Base-by-base conservation (phyloP, 179 eudicot species). In the Heliamphora pulchella region DNA sequence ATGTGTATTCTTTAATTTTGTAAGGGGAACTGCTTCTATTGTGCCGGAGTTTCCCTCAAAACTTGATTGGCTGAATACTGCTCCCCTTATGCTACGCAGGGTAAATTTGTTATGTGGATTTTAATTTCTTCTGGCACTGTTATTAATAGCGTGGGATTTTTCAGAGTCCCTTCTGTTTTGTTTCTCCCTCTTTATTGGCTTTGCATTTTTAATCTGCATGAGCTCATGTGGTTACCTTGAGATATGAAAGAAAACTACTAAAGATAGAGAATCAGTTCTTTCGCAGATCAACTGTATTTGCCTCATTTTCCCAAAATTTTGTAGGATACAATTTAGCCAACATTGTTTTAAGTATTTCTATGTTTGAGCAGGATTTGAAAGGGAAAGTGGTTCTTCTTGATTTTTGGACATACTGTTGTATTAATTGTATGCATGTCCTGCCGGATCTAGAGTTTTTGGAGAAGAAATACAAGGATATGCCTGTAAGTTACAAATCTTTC, bases 331-430 rank as follows among this genome's bases (percentile, higher is more conserved):
- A 14, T 43, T 50, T 64, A 7, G 74, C 43, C 20, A 44, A 15
- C 9, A 55, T 59, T 50, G 13, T n/a, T 5, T 17, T 47, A 22
- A 18, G 11, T 67, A 71, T 58, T 70, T 55, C 65, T 67, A 48
- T 82, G 10, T 69, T 54, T 84, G 79, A 64, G 84, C 91, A 96
- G 99, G 99, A 96, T 88, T 84, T 96, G 85, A 92, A 88, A 86
- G 99, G 99, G 71, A 96, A 96, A 84, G 97, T 96, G 77, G 97
- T 91, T 82, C 87, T 96, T 78, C 88, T 96, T 83, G 99, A 96
- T 82, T 96, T 96, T 86, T 96, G 99, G 99, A 96, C 99, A 79
- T 96, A 96, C 82, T 96, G 99, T 78, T 96, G 99, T 81, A 94
- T 96, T 80, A 96, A 96, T 81, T 96, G 99, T 78, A 94, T 96